Evolutionary conservation across 371 early-diverging fungal genomes (phyloP).

Genomic region (Phascolomyces articulosus): DNA sequence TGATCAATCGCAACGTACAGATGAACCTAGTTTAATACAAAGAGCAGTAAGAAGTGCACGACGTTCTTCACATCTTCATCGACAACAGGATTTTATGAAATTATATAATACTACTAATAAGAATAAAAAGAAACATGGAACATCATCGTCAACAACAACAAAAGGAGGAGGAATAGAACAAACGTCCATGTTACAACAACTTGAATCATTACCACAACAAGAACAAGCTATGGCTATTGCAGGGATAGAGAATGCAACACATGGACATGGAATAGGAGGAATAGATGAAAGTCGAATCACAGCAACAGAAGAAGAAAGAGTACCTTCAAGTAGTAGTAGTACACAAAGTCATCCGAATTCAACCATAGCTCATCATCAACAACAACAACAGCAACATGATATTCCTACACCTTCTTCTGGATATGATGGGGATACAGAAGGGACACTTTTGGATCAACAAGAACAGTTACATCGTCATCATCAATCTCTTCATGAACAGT

Average conservation of each 20-base stretch:
- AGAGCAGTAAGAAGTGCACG: conserved; percentile 18
- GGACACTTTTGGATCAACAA: conserved; percentile 1
- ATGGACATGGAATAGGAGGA: no score
- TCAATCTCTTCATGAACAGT: background rate
- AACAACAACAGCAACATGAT: conserved; percentile 2
- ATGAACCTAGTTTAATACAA: conserved; percentile 8
- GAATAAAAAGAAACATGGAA: background rate
- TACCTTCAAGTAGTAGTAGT: no score
- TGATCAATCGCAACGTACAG: background rate
- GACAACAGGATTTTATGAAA: background rate
- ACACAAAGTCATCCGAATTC: conserved; percentile 6
- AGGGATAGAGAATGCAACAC: conserved; percentile 8
- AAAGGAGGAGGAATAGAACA: background rate
- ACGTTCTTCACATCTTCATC: conserved; percentile 6
- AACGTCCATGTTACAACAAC: background rate
- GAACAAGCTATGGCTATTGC: conserved; percentile 10
- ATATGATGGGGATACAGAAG: conserved; percentile 22
- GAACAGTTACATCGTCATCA: conserved; percentile 1
- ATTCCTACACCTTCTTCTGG: conserved; percentile 25
- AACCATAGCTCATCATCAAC: conserved; percentile 2
- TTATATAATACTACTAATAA: no score
- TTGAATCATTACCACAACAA: conserved; percentile 6
- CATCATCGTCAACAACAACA: background rate
- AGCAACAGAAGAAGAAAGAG: background rate
- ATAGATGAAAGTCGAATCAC: background rate